A percentile compares a stretch with the other conserved stretches of the same genome.
These are phyloP conservation scores for Neurospora sp. DNA, from an alignment of 495 filamentous ascomycete species.

Conservation along the genomic window DNA sequence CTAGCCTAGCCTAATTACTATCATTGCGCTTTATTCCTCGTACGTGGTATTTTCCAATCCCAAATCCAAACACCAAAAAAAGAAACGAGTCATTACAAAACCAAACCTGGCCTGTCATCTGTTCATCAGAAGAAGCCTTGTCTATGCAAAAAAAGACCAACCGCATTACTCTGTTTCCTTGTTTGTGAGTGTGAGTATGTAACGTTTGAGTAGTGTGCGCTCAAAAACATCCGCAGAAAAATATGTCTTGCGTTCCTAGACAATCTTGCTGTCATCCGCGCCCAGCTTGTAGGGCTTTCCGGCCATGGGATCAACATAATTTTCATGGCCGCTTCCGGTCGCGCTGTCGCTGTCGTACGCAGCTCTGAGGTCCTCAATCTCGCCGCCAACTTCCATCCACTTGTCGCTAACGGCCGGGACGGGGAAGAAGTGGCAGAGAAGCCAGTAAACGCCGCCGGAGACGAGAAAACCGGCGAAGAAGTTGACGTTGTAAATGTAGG, in stretches of 20 bases:
- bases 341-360: conserved; percentile 30
- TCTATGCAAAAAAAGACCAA: neutral
- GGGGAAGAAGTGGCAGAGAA: conserved; percentile 56
- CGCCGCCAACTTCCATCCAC: conserved; percentile 77
- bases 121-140: neutral
- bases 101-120: neutral
- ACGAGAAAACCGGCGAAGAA: conserved; percentile 81
- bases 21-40: neutral
- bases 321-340: conserved; percentile 8
- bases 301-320: conserved; percentile 1
- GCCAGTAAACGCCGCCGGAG: conserved; percentile 55
- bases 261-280: conserved; percentile 7
- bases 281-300: conserved; percentile 1
- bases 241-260: neutral
- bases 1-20: neutral
- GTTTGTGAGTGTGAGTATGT: neutral
- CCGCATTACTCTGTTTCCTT: neutral
- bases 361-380: conserved; percentile 42
- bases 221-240: neutral
- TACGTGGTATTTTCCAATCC: neutral
- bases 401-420: conserved; percentile 60
- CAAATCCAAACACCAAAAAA: neutral
- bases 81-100: neutral
- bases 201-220: neutral
- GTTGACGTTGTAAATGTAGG: conserved; percentile 83